phyloP scores from a whole-genome alignment of 2,329 filamentous ascomycete species.

The Colletotrichum magnum region DNA sequence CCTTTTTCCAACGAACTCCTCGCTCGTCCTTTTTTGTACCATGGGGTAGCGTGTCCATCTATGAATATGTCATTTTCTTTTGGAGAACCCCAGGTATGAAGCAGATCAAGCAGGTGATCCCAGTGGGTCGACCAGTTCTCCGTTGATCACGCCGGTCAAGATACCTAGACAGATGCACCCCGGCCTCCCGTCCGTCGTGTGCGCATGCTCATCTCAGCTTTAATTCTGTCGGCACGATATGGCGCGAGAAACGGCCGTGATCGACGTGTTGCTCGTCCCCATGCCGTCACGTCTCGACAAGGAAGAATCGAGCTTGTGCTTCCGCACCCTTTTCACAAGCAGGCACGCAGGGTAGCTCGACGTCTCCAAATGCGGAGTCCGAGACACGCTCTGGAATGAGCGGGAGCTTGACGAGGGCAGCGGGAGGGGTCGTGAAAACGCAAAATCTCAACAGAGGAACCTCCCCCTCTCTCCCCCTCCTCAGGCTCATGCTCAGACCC shows the following conservation, averaged over 20 bases:
- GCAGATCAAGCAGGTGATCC: conserved; percentile 1
- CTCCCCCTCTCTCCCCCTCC: too few species aligned
- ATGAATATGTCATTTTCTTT: conserved; percentile 1
- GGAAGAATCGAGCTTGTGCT: conserved; percentile 12
- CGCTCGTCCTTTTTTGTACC: conserved; percentile 9
- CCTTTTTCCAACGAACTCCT: conserved; percentile 28
- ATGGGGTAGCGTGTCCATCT: too few species aligned
- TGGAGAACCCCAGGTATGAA: conserved; percentile 30
- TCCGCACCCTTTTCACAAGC: conserved; percentile 20
- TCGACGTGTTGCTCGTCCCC: conserved; percentile 4
- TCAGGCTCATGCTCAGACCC: too few species aligned
- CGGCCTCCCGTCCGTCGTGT: neutral
- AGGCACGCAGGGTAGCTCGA: conserved; percentile 15
- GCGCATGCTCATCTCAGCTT: neutral
- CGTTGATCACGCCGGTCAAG: neutral
- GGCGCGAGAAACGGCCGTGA: conserved; percentile 8
- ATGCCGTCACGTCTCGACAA: conserved; percentile 18
- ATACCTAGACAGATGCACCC: too few species aligned
- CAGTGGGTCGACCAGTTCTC: conserved; percentile 7
- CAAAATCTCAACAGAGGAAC: conserved; percentile 23
- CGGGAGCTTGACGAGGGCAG: conserved; percentile 28
- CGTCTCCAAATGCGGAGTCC: conserved; percentile 38
- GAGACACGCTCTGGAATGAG: conserved; percentile 25
- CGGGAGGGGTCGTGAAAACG: conserved; percentile 25
- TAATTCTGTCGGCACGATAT: conserved; percentile 7